A percentile compares a stretch with the other conserved stretches of the same genome.
These are phyloP conservation scores for Syzygium oleosum DNA, from an alignment of 345 rosid species.

Conservation along the genomic window DNA sequence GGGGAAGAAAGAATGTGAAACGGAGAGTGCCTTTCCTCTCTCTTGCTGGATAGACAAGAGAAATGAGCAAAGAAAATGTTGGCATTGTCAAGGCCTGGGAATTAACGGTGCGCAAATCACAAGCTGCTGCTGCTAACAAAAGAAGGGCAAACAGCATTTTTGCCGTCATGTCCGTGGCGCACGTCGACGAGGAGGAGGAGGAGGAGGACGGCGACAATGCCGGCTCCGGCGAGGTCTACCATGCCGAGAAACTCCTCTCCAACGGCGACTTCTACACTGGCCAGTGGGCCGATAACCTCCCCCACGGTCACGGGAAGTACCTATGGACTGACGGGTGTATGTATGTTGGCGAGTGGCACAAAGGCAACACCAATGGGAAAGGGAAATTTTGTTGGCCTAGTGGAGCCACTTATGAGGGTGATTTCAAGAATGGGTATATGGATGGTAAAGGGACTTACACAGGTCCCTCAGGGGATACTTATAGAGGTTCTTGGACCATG, in stretches of 20 bases:
- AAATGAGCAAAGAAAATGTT: conserved; percentile 5
- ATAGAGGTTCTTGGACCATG: conserved; percentile 43
- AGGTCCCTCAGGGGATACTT: conserved; percentile 54
- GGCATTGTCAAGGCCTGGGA: conserved; percentile 40
- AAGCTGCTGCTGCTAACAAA: conserved; percentile 21
- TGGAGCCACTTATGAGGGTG: conserved; percentile 66
- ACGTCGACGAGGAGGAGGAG: conserved; percentile 56
- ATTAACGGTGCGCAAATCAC: conserved; percentile 24
- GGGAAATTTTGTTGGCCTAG: conserved; percentile 78
- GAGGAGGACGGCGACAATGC: not conserved
- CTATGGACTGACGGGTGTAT: conserved; percentile 69
- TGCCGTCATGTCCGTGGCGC: conserved; percentile 62
- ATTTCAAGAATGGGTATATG: conserved; percentile 55
- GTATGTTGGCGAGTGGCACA: conserved; percentile 64
- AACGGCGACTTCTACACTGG: conserved; percentile 69
- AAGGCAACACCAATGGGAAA: conserved; percentile 45
- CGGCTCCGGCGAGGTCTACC: conserved; percentile 27
- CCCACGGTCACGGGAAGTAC: conserved; percentile 64
- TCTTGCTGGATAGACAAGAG: not conserved
- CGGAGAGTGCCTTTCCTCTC: not conserved
- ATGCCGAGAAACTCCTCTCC: conserved; percentile 39
- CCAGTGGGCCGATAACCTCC: conserved; percentile 32
- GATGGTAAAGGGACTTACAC: conserved; percentile 55
- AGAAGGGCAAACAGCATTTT: conserved; percentile 24
- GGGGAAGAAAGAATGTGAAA: not conserved